Evolutionary conservation across 345 rosid species (phyloP).

Genomic region (Jatropha curcas): DNA sequence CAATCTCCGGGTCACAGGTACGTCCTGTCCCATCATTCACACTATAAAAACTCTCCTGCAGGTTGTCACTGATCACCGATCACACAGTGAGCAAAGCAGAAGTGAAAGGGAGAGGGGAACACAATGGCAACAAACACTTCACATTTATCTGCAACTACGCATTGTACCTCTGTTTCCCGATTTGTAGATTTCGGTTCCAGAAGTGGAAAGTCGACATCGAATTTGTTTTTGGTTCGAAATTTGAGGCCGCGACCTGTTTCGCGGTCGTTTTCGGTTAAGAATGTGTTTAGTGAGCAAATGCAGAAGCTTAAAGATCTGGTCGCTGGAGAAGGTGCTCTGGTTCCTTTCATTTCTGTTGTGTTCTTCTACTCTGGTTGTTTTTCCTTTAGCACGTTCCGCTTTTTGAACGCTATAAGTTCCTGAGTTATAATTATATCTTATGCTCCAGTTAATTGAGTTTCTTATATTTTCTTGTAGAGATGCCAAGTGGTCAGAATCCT

Average conservation of each 20-base stretch:
- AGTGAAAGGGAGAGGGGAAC: conserved; percentile 1
- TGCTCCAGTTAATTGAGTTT: background rate
- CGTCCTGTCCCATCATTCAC: background rate
- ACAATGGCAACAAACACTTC: conserved; percentile 17
- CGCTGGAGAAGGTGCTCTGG: background rate
- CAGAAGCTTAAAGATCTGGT: background rate
- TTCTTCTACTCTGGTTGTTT: no score
- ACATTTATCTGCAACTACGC: conserved; percentile 10
- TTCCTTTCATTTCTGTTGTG: no score
- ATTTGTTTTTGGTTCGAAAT: conserved; percentile 15
- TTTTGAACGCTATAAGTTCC: background rate
- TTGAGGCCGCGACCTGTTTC: conserved; percentile 5
- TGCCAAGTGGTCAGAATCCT: conserved; percentile 21
- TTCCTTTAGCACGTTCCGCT: no score
- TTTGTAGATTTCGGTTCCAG: background rate
- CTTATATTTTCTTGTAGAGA: conserved; percentile 28
- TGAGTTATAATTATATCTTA: background rate
- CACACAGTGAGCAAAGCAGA: no score
- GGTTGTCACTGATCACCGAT: background rate
- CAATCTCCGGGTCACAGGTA: no score
- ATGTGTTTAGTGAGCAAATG: conserved; percentile 22
- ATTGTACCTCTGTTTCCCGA: conserved; percentile 4
- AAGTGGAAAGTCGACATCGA: conserved; percentile 16
- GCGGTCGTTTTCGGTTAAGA: conserved; percentile 22
- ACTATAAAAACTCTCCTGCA: background rate